These are phyloP conservation scores for Rhynchosporium graminicola DNA, from an alignment of 2,329 filamentous ascomycete species.

Conservation along the genomic window DNA sequence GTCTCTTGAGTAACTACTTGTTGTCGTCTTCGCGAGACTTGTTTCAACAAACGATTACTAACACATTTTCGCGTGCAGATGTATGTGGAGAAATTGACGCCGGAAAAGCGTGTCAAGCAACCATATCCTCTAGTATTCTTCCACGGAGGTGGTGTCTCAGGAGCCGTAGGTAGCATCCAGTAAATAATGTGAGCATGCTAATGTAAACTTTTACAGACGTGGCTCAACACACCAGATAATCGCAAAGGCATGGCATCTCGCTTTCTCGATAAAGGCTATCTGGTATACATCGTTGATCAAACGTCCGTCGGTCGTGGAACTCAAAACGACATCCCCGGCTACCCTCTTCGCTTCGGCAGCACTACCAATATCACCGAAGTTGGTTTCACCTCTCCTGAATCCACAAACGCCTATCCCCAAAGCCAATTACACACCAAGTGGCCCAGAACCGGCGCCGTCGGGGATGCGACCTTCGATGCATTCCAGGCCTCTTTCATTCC, in stretches of 20 bases:
- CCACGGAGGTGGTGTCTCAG: background rate
- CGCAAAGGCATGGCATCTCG: slow-evolving; percentile 49
- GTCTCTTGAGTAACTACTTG: too few species aligned
- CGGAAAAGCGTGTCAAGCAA: background rate
- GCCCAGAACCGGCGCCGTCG: background rate
- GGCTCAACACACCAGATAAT: slow-evolving; percentile 51
- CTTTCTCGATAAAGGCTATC: slow-evolving; percentile 48
- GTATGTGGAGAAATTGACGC: background rate
- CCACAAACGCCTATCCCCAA: background rate
- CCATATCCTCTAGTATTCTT: background rate
- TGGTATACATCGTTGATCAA: slow-evolving; percentile 46
- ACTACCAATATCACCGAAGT: background rate
- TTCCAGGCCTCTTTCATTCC: background rate
- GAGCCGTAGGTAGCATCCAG: background rate
- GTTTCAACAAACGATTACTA: too few species aligned
- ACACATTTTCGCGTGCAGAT: background rate
- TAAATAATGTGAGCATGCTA: background rate
- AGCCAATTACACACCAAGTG: background rate
- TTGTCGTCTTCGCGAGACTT: too few species aligned
- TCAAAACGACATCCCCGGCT: background rate
- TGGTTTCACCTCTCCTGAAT: background rate
- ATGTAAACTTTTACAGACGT: slow-evolving; percentile 39
- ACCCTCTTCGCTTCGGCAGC: too few species aligned
- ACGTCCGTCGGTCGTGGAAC: slow-evolving; percentile 32
- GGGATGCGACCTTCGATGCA: background rate